phyloP scores from a whole-genome alignment of 768 basidiomycete species.

The Phlebiopsis gigantea region DNA sequence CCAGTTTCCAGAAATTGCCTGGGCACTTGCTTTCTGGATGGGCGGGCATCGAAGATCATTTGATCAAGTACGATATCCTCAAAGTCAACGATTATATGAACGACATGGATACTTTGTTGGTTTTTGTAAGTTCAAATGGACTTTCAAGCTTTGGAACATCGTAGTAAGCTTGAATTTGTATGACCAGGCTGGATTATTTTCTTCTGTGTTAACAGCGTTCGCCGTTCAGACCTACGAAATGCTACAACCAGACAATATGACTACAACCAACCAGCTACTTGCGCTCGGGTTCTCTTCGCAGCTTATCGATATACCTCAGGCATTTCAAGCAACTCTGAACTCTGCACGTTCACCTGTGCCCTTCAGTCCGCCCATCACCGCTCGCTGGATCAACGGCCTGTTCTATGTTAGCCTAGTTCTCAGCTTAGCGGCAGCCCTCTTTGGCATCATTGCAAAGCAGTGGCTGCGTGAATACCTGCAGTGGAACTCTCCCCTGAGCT shows the following conservation, averaged over 20 bases:
- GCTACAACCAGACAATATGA: neutral
- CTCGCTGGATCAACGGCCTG: neutral
- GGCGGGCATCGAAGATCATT: constrained; percentile 2
- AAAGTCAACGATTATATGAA: neutral
- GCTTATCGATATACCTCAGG: neutral
- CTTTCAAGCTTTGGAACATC: neutral
- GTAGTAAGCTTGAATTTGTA: no score
- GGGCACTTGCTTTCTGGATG: no score
- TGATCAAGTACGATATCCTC: neutral
- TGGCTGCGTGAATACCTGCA: constrained; percentile 5
- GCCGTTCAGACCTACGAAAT: neutral
- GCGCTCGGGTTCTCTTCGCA: neutral
- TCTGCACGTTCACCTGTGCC: neutral
- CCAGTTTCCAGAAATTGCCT: no score
- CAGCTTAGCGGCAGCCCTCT: neutral
- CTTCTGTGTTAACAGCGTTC: constrained; percentile 1
- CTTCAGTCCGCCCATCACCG: neutral
- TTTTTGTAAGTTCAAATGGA: neutral
- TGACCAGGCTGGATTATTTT: constrained; percentile 1
- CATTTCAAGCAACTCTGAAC: neutral
- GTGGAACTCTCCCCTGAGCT: neutral
- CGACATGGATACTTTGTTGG: constrained; percentile 8
- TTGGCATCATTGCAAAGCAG: constrained; percentile 6
- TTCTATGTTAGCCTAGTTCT: constrained; percentile 4
- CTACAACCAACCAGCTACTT: neutral